Base-by-base conservation (phyloP, 352 stramenopile species). In the Phytopythium cucurbitacearum region DNA sequence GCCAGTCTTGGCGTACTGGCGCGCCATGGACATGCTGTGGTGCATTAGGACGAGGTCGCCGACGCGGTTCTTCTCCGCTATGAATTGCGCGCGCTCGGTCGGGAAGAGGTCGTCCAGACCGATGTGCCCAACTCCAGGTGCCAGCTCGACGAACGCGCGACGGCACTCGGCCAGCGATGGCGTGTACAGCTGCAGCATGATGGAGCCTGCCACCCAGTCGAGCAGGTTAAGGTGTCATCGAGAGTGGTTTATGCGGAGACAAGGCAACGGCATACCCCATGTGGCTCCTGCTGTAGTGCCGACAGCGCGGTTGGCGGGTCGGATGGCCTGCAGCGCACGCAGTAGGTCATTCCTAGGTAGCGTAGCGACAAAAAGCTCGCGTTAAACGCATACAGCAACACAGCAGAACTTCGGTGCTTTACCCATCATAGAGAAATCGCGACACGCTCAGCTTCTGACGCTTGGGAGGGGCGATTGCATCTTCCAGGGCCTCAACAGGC, bases 1-100 rank as follows among this genome's bases (percentile, higher is more conserved):
- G 7, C 77, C 81, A 3, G 81, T 90, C 67, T 90, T 90, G 48
- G 77, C 80, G 58, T 80, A 92, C 51, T 92, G 81, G 12, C 81
- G 53, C 39, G 81, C 81, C 68, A 89, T 92, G 11, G 76, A 79
- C 15, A 81, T 61, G 51, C 76, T 90, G 48, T 81, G 69, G 38
- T 87, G 73, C 5, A 64, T 51, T 28, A 85, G 57, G 9, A 92
- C 79, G 28, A 86, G 57, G 44, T 87, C 77, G 6, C 81, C 81
- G 3, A 92, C 63, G 12, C 77, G 75, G 43, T 73, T 73, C 50
- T 90, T 92, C 56, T 89, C 79, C 5, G 47, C 38, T 2, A 89
- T 21, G 51, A 88, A 92, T 9, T 54, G 58, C n/a, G 69, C 62
- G 7, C 81, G 68, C 39, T 88, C 75, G 0, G 50, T 33, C 1